Evolutionary conservation across 345 rosid species (phyloP).

Genomic region (Isatis tinctoria): DNA sequence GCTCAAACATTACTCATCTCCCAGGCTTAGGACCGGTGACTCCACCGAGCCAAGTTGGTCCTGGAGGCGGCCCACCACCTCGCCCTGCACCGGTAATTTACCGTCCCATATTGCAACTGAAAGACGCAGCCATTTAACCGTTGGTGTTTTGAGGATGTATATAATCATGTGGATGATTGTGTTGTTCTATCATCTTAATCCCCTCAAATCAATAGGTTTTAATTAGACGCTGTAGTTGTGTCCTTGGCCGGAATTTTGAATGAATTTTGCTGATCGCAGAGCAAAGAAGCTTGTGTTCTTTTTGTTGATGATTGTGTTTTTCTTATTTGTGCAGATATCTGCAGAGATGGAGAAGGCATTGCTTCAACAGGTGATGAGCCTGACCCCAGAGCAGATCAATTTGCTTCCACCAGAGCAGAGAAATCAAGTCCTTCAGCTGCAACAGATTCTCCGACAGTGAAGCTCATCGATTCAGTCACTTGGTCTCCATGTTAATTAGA

Average conservation of each 20-base stretch:
- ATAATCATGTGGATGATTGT: not conserved
- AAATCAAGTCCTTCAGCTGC: constrained; percentile 92
- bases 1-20: constrained; percentile 46
- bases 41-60: constrained; percentile 61
- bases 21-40: constrained; percentile 45
- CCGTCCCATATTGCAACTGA: not conserved
- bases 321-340: constrained; percentile 53
- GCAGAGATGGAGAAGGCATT: constrained; percentile 97
- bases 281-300: not conserved
- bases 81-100: constrained; percentile 57
- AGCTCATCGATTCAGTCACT: not conserved
- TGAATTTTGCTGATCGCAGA: not conserved
- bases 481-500: constrained; percentile 17
- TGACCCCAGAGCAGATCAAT: constrained; percentile 89
- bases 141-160: not conserved
- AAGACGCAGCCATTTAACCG: not conserved
- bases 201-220: not conserved
- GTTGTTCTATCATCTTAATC: not conserved
- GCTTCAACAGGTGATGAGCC: constrained; percentile 97
- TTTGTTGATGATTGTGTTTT: not conserved
- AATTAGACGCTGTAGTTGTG: not conserved
- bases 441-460: constrained; percentile 88
- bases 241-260: not conserved
- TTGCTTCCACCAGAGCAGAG: constrained; percentile 85
- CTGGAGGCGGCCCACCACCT: constrained; percentile 53